A percentile compares a stretch with the other conserved stretches of the same genome.
phyloP scores from a whole-genome alignment of 345 rosid species.

The Mangifera indica region DNA sequence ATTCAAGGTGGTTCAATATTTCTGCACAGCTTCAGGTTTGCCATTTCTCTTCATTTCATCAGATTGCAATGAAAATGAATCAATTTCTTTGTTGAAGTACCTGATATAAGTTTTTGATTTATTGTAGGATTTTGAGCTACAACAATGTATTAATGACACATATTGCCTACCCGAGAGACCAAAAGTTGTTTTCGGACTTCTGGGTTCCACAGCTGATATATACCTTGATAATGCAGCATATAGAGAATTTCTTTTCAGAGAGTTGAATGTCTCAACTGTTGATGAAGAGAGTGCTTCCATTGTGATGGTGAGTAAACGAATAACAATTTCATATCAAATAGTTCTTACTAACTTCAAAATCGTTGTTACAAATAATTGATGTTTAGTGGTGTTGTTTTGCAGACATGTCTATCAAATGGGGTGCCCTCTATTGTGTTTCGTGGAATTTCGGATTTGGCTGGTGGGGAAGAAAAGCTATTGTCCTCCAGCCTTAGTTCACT shows the following conservation, averaged over 20 bases:
- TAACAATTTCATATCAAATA: background rate
- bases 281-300: conserved; percentile 44
- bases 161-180: conserved; percentile 33
- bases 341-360: background rate
- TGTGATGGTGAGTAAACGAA: conserved; percentile 20
- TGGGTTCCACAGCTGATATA: conserved; percentile 34
- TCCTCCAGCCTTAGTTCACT: conserved; percentile 17
- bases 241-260: conserved; percentile 26
- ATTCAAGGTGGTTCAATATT: conserved; percentile 25
- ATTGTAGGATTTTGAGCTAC: conserved; percentile 27
- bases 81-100: too few species aligned
- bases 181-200: conserved; percentile 26
- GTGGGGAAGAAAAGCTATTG: conserved; percentile 15
- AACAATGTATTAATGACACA: conserved; percentile 30
- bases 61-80: background rate
- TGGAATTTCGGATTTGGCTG: conserved; percentile 37
- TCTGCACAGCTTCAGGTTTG: conserved; percentile 33
- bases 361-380: background rate
- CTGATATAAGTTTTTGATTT: background rate
- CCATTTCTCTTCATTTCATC: background rate
- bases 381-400: conserved; percentile 8
- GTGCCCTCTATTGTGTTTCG: conserved; percentile 34
- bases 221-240: conserved; percentile 32
- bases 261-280: conserved; percentile 33
- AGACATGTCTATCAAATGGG: conserved; percentile 36